Conservation (phyloP, 2,329 filamentous ascomycete species). For the Boeremia exigua region DNA sequence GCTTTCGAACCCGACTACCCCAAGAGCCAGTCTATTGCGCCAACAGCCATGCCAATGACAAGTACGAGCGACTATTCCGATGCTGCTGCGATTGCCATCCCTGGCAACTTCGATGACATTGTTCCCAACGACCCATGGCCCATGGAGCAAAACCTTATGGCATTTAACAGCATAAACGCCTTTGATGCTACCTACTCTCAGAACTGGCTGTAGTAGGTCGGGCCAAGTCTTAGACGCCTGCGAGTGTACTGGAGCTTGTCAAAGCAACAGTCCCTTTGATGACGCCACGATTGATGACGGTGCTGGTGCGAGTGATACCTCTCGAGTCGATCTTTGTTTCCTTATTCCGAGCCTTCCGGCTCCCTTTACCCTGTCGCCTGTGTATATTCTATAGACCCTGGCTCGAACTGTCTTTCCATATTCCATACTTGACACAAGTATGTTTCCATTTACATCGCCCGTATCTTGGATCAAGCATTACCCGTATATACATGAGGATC, state of each 20-base stretch:
- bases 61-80: slow-evolving; percentile 33
- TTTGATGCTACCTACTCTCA: slow-evolving; percentile 36
- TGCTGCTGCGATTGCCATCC: slow-evolving; percentile 41
- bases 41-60: slow-evolving; percentile 33
- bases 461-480: slow-evolving; percentile 8
- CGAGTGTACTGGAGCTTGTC: slow-evolving; percentile 20
- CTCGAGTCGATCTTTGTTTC: slow-evolving; percentile 28
- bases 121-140: slow-evolving; percentile 40
- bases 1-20: slow-evolving; percentile 40
- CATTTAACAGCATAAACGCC: slow-evolving; percentile 31
- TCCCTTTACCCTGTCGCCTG: slow-evolving; percentile 39
- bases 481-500: slow-evolving; percentile 12
- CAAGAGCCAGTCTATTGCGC: slow-evolving; percentile 31
- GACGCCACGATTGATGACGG: slow-evolving; percentile 48
- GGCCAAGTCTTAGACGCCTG: slow-evolving; percentile 43
- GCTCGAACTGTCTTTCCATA: slow-evolving; percentile 21
- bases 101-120: slow-evolving; percentile 39
- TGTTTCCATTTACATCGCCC: slow-evolving; percentile 16
- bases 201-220: slow-evolving; percentile 39
- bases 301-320: slow-evolving; percentile 39
- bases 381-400: slow-evolving; percentile 43
- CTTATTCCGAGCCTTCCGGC: slow-evolving; percentile 27
- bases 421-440: slow-evolving; percentile 15
- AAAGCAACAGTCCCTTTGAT: slow-evolving; percentile 30
- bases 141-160: slow-evolving; percentile 34